Conservation (phyloP, 2,329 filamentous ascomycete genomes). For the Geosmithia morbida region DNA sequence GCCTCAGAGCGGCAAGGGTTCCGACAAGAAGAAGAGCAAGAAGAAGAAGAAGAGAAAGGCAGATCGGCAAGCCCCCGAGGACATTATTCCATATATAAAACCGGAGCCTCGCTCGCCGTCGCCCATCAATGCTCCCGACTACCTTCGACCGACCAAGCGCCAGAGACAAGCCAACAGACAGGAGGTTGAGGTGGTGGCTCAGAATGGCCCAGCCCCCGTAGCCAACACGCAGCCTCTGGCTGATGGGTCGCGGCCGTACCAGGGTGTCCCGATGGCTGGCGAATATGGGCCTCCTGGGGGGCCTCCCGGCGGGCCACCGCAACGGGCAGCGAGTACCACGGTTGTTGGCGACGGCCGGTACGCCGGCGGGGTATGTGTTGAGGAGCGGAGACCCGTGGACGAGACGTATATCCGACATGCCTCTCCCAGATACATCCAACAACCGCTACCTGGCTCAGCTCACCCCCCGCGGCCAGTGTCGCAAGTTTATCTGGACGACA, state of each 20-base stretch:
- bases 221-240: conserved; percentile 17
- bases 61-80: conserved; percentile 32
- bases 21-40: conserved; percentile 33
- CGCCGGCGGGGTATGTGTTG: conserved; percentile 17
- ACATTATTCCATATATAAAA: conserved; percentile 43
- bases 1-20: conserved; percentile 32
- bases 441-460: conserved; percentile 19
- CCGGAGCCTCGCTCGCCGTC: conserved; percentile 50
- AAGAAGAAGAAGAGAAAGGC: conserved; percentile 39
- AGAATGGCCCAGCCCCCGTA: conserved; percentile 21
- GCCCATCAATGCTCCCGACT: conserved; percentile 36
- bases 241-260: conserved; percentile 12
- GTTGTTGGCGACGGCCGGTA: conserved; percentile 9
- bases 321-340: conserved; percentile 1
- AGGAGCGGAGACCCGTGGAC: conserved; percentile 15
- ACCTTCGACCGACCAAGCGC: conserved; percentile 41
- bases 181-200: conserved; percentile 10
- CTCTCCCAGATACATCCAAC: conserved; percentile 18
- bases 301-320: conserved; percentile 8
- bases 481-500: conserved; percentile 24
- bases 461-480: conserved; percentile 24
- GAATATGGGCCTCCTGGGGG: conserved; percentile 16
- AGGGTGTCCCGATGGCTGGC: conserved; percentile 15
- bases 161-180: conserved; percentile 31
- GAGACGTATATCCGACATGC: conserved; percentile 18